Evolutionary conservation across 345 rosid genomes (phyloP).

Genomic region (Populus tremula): DNA sequence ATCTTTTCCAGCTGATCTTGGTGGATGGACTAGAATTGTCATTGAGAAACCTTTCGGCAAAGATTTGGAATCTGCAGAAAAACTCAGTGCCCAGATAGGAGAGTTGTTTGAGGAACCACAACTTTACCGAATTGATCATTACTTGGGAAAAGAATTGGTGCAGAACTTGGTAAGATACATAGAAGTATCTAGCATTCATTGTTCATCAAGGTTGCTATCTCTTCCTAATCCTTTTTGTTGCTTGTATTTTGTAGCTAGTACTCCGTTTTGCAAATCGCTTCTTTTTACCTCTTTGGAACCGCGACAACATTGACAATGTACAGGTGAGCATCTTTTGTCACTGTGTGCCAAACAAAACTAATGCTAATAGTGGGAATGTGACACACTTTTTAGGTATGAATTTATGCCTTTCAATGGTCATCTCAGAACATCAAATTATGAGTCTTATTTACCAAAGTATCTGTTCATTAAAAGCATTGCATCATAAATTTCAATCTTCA

Average conservation of each 20-base stretch:
- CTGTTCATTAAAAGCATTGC: not conserved
- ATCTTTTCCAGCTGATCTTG: constrained; percentile 64
- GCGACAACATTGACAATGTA: constrained; percentile 91
- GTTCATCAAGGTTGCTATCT: constrained; percentile 9
- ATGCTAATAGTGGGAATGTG: not conserved
- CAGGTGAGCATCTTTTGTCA: constrained; percentile 53
- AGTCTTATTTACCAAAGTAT: not conserved
- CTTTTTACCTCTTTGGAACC: constrained; percentile 96
- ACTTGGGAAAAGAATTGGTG: constrained; percentile 93
- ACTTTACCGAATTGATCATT: constrained; percentile 93
- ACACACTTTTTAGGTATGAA: not conserved
- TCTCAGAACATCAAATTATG: not conserved
- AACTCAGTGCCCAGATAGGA: constrained; percentile 81
- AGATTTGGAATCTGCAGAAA: constrained; percentile 82
- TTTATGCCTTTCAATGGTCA: not conserved
- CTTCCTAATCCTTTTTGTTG: constrained; percentile 20
- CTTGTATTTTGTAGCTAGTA: constrained; percentile 60
- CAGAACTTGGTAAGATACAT: constrained; percentile 77
- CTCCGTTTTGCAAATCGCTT: constrained; percentile 96
- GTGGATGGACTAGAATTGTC: constrained; percentile 95
- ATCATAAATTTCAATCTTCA: not conserved
- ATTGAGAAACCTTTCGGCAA: constrained; percentile 97
- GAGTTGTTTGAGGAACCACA: constrained; percentile 86
- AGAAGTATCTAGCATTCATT: constrained; percentile 7
- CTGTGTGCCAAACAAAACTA: not conserved